Conservation (phyloP, 2,329 filamentous ascomycete species). For the Claviceps arundinis region DNA sequence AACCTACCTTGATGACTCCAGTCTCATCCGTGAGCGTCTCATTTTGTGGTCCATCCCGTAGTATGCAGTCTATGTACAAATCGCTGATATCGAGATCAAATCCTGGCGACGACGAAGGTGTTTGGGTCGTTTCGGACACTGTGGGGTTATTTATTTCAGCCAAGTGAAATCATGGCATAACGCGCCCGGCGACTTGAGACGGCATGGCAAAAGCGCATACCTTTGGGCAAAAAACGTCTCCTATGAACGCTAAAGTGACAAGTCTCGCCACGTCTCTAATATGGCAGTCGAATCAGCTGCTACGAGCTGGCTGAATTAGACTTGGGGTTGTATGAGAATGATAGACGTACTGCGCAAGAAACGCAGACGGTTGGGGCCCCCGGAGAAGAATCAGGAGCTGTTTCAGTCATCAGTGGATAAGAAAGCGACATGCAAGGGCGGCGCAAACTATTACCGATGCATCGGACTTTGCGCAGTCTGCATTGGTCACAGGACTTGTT, state of each 20-base stretch:
- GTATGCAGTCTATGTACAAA: conserved; percentile 2
- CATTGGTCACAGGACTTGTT: conserved; percentile 12
- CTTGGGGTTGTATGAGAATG: not conserved
- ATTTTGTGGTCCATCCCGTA: conserved; percentile 1
- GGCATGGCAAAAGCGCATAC: not conserved
- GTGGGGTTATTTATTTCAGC: not conserved
- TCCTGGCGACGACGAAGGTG: not conserved
- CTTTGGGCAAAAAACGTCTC: conserved; percentile 3
- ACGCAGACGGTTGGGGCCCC: not conserved
- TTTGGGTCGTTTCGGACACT: not conserved
- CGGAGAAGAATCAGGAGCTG: conserved; percentile 1
- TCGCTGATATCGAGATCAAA: not conserved
- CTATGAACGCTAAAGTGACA: conserved; percentile 4
- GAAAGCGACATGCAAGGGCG: not conserved
- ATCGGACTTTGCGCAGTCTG: conserved; percentile 12
- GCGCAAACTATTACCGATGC: conserved; percentile 7
- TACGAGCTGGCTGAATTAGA: not conserved
- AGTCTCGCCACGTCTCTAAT: not conserved
- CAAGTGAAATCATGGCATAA: not conserved
- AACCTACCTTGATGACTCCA: conserved; percentile 2
- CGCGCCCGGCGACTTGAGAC: not conserved
- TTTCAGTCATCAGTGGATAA: not conserved
- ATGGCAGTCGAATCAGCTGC: not conserved
- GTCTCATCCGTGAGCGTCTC: conserved; percentile 2
- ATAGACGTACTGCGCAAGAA: conserved; percentile 2